These are phyloP conservation scores for Lolium rigidum DNA, from an alignment of 176 grass and related monocot genomes.

Conservation along the genomic window DNA sequence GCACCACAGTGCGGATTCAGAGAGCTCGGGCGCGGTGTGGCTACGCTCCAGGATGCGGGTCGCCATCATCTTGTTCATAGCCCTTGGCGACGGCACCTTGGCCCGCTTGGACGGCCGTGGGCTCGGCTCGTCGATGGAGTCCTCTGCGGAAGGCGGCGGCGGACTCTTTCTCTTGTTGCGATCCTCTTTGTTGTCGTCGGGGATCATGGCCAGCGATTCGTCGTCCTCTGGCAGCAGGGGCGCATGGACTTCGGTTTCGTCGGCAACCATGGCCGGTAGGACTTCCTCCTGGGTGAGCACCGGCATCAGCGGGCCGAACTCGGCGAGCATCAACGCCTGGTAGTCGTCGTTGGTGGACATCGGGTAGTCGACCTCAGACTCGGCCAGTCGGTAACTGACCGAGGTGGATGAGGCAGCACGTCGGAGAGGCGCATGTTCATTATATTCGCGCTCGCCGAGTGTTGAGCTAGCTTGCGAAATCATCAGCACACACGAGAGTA, in stretches of 20 bases:
- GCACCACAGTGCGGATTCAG: not conserved
- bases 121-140: not conserved
- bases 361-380: no score
- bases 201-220: not conserved
- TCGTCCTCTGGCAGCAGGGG: not conserved
- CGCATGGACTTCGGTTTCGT: not conserved
- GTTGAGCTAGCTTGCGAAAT: not conserved
- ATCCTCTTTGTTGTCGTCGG: not conserved
- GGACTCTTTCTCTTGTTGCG: not conserved
- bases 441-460: no score
- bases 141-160: not conserved
- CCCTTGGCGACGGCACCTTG: not conserved
- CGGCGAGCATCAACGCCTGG: not conserved
- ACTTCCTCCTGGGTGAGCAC: not conserved
- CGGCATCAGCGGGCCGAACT: not conserved
- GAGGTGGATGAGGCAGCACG: no score
- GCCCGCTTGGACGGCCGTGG: not conserved
- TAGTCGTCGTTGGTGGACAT: no score
- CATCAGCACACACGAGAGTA: not conserved
- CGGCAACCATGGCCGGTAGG: not conserved
- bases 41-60: not conserved
- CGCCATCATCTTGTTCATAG: not conserved
- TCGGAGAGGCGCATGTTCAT: no score
- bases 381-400: no score
- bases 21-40: conserved; percentile 13